Percentiles rank a stretch among this genome's conserved stretches.
Evolutionary conservation across 2,329 filamentous ascomycete genomes (phyloP).

Genomic region (Ophiocordyceps camponoti-leonardi): DNA sequence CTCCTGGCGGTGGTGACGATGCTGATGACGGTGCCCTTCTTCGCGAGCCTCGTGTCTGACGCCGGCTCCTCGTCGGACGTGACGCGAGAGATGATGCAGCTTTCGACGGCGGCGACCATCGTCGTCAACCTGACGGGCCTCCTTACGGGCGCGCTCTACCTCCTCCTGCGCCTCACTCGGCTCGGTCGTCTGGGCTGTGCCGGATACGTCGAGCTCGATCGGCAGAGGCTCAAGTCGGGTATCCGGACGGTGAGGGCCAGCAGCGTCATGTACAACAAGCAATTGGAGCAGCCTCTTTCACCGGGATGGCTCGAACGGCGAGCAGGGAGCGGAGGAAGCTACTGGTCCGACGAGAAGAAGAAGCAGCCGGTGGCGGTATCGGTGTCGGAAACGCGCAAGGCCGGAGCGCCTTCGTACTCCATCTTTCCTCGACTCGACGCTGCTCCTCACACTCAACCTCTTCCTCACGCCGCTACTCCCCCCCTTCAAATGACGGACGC

Average conservation of each 20-base stretch:
- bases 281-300: constrained; percentile 7
- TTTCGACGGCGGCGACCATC: constrained; percentile 47
- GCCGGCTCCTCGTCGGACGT: constrained; percentile 15
- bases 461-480: neutral
- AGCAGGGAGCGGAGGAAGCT: neutral
- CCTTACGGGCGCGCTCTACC: constrained; percentile 45
- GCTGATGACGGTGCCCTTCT: constrained; percentile 46
- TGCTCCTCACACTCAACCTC: neutral
- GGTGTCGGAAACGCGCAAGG: neutral
- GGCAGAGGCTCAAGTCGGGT: constrained; percentile 13
- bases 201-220: constrained; percentile 23
- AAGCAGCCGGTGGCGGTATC: neutral
- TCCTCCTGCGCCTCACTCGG: constrained; percentile 49
- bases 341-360: neutral
- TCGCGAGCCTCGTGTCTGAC: constrained; percentile 35
- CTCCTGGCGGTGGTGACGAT: constrained; percentile 36
- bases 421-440: constrained; percentile 22
- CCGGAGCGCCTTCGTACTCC: neutral
- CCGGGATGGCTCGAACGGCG: neutral
- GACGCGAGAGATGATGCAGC: constrained; percentile 18
- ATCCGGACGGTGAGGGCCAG: constrained; percentile 1
- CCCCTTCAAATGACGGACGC: neutral
- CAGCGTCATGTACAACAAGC: constrained; percentile 5
- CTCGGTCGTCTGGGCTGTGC: constrained; percentile 34
- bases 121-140: constrained; percentile 49